A percentile compares a stretch with the other conserved stretches of the same genome.
phyloP scores from a whole-genome alignment of 768 basidiomycete genomes.

The Trametes cingulata region DNA sequence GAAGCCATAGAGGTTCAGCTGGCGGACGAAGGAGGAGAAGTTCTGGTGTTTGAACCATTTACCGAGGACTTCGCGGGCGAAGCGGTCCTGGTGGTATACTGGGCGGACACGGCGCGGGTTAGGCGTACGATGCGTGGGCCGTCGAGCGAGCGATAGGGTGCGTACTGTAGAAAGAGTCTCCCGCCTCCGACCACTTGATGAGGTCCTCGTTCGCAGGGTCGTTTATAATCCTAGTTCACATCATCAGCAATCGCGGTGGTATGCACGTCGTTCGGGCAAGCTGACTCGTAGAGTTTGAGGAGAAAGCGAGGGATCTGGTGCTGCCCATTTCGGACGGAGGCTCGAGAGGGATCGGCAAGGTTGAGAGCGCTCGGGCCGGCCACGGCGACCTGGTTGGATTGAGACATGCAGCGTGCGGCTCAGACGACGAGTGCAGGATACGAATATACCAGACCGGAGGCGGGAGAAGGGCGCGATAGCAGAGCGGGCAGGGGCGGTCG shows the following conservation, averaged over 20 bases:
- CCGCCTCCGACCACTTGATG: conserved; percentile 88
- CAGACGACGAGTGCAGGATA: background rate
- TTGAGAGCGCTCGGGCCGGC: conserved; percentile 41
- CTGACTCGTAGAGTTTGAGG: conserved; percentile 90
- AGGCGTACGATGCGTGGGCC: background rate
- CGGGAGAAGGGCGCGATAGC: background rate
- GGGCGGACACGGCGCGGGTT: background rate
- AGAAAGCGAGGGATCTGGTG: conserved; percentile 78
- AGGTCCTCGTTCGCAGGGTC: conserved; percentile 78
- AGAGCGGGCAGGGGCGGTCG: background rate
- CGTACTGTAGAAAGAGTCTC: conserved; percentile 90
- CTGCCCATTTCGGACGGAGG: conserved; percentile 43
- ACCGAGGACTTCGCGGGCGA: conserved; percentile 86
- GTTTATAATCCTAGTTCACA: conserved; percentile 78
- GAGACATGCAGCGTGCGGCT: conserved; percentile 36
- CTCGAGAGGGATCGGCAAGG: conserved; percentile 34
- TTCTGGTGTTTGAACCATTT: conserved; percentile 98
- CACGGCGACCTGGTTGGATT: conserved; percentile 58
- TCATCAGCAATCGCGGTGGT: background rate
- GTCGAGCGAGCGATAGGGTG: conserved; percentile 10
- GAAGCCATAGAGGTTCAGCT: conserved; percentile 95
- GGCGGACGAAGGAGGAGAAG: conserved; percentile 91
- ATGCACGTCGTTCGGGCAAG: conserved; percentile 23
- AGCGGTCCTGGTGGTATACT: conserved; percentile 91
- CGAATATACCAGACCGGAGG: background rate